Base-by-base conservation (phyloP, 495 filamentous ascomycete genomes). In the Penicillium malachiteum region DNA sequence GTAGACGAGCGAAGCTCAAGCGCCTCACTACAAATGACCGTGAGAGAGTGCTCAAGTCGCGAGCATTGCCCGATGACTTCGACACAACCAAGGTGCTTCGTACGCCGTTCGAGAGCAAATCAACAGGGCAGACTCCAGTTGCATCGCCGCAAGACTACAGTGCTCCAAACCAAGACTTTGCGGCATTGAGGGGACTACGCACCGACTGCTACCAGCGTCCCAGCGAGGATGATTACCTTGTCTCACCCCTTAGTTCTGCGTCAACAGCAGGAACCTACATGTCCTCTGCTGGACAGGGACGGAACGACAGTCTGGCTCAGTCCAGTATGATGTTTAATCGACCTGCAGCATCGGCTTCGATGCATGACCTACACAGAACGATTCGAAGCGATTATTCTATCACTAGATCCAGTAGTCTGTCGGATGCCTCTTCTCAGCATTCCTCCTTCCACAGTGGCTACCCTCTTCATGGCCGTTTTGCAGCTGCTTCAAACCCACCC, bases 1-100 rank as follows among this genome's bases (percentile, higher is more conserved):
- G 13, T 57, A 97, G 93, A 74, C 79, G 93, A 69, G 93, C 93
- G 18, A 97, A 97, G 73, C 85, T 97, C 68, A 97, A 96, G 82
- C 87, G 93, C 55, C 78, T 97, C 57, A 96, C 88, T 38, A 90
- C 84, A 39, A 92, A 96, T 73, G 93, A 97, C 64, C 88, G 91
- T 35, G 93, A 96, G 59, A 85, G 92, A 42, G 92, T 96, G 86
- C 84, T 96, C 71, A 93, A 93, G 71, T 96, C 93, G 67, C 78
- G 92, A 71, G 92, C 90, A 4, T 81, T 97, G 32, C 92, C 92
- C 18, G 91, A 93, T 59, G 87, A 92, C 68, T 97, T 97, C 64
- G 90, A 96, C 75, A 95, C 91, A 63, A 86, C 91, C 9, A 89
- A 94, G 72, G 91, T 92, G 7, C 76, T 97, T 17, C 89, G 95